These are phyloP conservation scores for Gracilaria domingensis DNA, from an alignment of 23 red algal genomes.

Conservation along the genomic window DNA sequence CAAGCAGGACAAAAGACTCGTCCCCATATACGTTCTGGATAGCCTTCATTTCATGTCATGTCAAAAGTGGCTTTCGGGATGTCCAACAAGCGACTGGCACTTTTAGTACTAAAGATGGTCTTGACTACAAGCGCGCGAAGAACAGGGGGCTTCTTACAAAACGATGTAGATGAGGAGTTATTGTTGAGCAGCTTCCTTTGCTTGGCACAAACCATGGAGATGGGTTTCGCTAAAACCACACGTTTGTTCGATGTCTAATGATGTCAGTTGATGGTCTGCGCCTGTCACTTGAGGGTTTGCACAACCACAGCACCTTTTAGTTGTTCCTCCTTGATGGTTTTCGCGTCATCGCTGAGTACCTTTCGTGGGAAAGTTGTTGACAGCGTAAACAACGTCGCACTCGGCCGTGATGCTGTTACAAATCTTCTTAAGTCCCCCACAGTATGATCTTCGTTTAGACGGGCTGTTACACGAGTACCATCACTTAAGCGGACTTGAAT, in stretches of 20 bases:
- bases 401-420: conserved; percentile 52
- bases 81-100: neutral
- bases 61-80: neutral
- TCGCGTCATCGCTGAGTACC: conserved; percentile 70
- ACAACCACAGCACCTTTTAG: conserved; percentile 92
- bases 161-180: neutral
- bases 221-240: neutral
- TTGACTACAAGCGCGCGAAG: neutral
- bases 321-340: conserved; percentile 88
- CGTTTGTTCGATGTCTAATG: neutral
- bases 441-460: conserved; percentile 87
- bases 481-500: conserved; percentile 95
- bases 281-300: conserved; percentile 65
- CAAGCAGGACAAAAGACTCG: too few species aligned
- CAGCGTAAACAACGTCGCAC: conserved; percentile 67
- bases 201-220: neutral
- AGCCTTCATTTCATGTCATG: neutral
- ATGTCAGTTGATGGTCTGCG: neutral
- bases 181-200: neutral
- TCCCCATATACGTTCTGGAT: too few species aligned
- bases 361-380: conserved; percentile 83
- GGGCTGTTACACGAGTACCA: conserved; percentile 80
- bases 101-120: neutral
- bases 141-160: neutral
- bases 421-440: conserved; percentile 82